Evolutionary conservation across 345 rosid genomes (phyloP).

Genomic region (Sonneratia alba): DNA sequence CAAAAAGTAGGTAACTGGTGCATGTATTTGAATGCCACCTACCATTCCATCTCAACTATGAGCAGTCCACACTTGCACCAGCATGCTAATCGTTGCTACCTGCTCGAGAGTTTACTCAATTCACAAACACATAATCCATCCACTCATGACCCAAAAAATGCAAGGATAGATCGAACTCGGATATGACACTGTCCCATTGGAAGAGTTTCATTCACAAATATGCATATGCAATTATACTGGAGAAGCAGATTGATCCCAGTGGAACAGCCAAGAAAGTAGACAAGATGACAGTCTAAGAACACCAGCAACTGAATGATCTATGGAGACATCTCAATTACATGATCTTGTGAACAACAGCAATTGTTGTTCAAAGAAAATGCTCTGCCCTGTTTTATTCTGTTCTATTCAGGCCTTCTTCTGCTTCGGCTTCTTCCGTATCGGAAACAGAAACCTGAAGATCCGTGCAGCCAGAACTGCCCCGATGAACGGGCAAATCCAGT

Average conservation of each 20-base stretch:
- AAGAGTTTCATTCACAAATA: background rate
- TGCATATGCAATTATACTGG: background rate
- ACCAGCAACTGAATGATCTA: background rate
- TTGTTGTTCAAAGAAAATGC: background rate
- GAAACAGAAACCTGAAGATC: constrained; percentile 26
- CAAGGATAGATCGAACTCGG: background rate
- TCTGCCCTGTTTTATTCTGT: too few relatives aligned
- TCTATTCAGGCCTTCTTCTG: constrained; percentile 16
- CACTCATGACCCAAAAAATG: background rate
- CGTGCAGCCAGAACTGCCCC: constrained; percentile 45
- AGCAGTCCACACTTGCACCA: background rate
- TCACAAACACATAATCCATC: background rate
- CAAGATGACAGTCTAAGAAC: background rate
- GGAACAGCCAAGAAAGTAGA: background rate
- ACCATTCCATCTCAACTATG: background rate
- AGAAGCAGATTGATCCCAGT: background rate
- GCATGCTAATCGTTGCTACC: too few relatives aligned
- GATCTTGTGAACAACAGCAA: background rate
- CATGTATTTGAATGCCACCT: background rate
- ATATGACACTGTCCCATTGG: background rate
- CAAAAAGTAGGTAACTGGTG: background rate
- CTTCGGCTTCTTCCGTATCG: constrained; percentile 15
- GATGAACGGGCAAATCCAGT: constrained; percentile 52
- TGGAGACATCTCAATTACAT: background rate
- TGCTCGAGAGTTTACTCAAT: too few relatives aligned